Base-by-base conservation (phyloP, 23 red algal species). In the Gracilaria gracilis region DNA sequence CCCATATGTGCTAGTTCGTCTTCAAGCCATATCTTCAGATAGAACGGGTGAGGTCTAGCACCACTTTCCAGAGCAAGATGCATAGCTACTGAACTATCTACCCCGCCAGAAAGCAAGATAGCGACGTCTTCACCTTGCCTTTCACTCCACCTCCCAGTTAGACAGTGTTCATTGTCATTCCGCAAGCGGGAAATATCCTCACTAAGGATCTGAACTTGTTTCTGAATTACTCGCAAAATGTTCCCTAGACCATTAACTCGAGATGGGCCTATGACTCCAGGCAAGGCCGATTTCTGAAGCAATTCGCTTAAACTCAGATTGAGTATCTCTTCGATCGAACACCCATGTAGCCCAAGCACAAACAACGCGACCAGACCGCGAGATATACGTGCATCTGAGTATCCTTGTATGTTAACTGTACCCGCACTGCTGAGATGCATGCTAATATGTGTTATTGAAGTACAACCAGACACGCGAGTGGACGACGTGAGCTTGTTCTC, bases 21-120 rank as follows among this genome's bases (percentile, higher is more conserved):
- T 50, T 96, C 93, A 57, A 99, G 85, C 97, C 97, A 99, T 33
- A 99, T 96, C 55, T 96, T 95, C 33, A 99, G 59, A 72, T 99
- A 99, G 77, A 96, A 99, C 6, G 97, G 89, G 34, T 80, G 76
- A 46, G 80, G 64, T 53, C 59, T 37, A 79, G 83, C 88, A 12
- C 97, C 97, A 71, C 66, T 67, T 51, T 99, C 97, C 9, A 91
- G 72, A n/a, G 91, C 57, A 37, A 61, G 47, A 53, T 85, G 87
- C 84, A 99, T 73, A 0, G 97, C 93, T 0, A 99, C 97, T 24
- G 97, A 95, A 25, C 93, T 95, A 59, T 99, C 97, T 19, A 99
- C 97, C 15, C 97, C 97, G 17, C 97, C 97, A 5, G 97, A 99
- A 32, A 99, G 83, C 33, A 99, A 75, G 4, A 99, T 91, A 38